phyloP scores from a whole-genome alignment of 805 yeast species.

The Candida oleophila region DNA sequence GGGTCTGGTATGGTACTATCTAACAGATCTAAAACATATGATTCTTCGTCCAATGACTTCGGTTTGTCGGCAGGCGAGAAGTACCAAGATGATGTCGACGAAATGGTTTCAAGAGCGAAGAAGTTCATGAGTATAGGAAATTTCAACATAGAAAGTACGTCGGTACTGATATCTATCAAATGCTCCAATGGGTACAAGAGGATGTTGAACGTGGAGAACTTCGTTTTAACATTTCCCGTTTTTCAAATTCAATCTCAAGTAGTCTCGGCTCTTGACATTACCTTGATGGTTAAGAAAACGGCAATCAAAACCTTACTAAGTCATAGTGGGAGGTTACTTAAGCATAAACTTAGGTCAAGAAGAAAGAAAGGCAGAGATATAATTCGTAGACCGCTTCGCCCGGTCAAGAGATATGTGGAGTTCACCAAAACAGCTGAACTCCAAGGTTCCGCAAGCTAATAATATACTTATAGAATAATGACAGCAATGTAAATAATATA shows the following conservation, averaged over 20 bases:
- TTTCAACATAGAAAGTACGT: conserved; percentile 37
- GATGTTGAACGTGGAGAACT: conserved; percentile 37
- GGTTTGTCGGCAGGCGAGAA: conserved; percentile 7
- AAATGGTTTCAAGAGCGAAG: conserved; percentile 76
- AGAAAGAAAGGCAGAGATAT: conserved; percentile 11
- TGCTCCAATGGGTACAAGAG: conserved; percentile 32
- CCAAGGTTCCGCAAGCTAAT: conserved; percentile 1
- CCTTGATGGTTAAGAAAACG: conserved; percentile 30
- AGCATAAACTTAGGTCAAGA: conserved; percentile 28
- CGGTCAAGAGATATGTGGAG: conserved; percentile 20
- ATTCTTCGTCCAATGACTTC: background rate
- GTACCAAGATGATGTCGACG: conserved; percentile 35
- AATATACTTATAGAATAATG: no score
- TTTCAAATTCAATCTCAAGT: conserved; percentile 28
- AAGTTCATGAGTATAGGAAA: conserved; percentile 66
- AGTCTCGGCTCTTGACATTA: conserved; percentile 35
- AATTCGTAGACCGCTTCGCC: conserved; percentile 19
- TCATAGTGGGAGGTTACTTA: conserved; percentile 35
- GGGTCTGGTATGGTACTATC: background rate
- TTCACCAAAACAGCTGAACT: conserved; percentile 25
- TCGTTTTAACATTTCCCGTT: conserved; percentile 33
- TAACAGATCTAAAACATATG: background rate
- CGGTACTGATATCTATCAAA: conserved; percentile 35
- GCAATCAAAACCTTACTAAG: conserved; percentile 30
- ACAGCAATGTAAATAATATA: no score